Conservation (phyloP, 371 early-diverging fungal genomes). For the Rhizopus arrhizus region DNA sequence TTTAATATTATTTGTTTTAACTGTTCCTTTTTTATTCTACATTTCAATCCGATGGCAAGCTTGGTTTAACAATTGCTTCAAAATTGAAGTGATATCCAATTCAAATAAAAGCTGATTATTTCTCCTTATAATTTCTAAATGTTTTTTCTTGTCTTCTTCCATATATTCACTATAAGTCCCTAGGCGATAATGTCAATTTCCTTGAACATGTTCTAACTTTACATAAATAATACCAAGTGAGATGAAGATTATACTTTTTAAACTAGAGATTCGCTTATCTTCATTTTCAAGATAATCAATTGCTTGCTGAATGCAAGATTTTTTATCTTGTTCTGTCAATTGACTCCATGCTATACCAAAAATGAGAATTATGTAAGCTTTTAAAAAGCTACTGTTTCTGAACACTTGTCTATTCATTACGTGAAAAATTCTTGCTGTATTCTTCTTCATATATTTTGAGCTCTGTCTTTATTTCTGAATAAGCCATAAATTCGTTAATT, state of each 20-base stretch:
- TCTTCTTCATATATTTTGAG: conserved; percentile 25
- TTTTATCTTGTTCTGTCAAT: conserved; percentile 20
- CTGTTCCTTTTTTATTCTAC: not conserved
- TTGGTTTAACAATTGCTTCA: conserved; percentile 52
- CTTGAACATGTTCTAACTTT: not conserved
- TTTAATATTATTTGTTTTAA: not conserved
- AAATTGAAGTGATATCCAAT: conserved; percentile 53
- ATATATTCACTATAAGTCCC: conserved; percentile 26
- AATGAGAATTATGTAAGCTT: not conserved
- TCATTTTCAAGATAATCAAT: conserved; percentile 60
- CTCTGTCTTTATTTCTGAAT: conserved; percentile 50
- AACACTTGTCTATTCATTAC: conserved; percentile 14
- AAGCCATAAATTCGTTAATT: conserved; percentile 72
- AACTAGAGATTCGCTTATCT: conserved; percentile 47
- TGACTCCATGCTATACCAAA: conserved; percentile 19
- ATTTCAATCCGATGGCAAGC: conserved; percentile 33
- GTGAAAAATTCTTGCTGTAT: conserved; percentile 12
- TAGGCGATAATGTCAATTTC: conserved; percentile 23
- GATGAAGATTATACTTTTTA: conserved; percentile 60
- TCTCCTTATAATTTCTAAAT: conserved; percentile 46
- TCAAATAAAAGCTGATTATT: conserved; percentile 53
- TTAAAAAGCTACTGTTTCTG: not conserved
- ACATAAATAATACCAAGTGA: conserved; percentile 54
- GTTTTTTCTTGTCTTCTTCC: conserved; percentile 32
- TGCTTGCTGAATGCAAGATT: conserved; percentile 43